Evolutionary conservation across 1,139 yeast genomes (phyloP).

Genomic region (Candida mesenterica): DNA sequence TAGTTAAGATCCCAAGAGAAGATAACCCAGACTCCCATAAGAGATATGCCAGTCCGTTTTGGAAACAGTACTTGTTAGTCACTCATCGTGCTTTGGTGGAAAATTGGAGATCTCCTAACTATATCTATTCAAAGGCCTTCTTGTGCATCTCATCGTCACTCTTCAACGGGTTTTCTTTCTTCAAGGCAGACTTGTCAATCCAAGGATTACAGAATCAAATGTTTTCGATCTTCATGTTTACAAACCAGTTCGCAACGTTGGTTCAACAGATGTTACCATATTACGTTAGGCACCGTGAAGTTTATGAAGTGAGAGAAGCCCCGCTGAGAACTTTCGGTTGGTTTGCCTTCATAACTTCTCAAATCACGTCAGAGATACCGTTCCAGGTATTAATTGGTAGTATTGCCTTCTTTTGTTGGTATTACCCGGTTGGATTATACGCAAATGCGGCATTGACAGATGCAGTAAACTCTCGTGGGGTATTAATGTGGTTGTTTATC

Average conservation of each 20-base stretch:
- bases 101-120: conserved; percentile 74
- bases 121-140: conserved; percentile 64
- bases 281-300: conserved; percentile 67
- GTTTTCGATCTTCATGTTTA: conserved; percentile 56
- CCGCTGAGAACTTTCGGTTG: conserved; percentile 60
- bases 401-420: conserved; percentile 38
- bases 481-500: conserved; percentile 59
- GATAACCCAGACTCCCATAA: conserved; percentile 30
- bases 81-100: conserved; percentile 57
- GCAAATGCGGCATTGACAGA: conserved; percentile 30
- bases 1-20: conserved; percentile 30
- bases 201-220: conserved; percentile 63
- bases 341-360: conserved; percentile 42
- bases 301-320: conserved; percentile 69
- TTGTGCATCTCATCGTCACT: conserved; percentile 51
- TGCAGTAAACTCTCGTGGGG: conserved; percentile 51
- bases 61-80: conserved; percentile 52
- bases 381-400: conserved; percentile 35
- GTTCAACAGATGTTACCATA: conserved; percentile 75
- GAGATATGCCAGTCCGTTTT: conserved; percentile 46
- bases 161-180: conserved; percentile 76
- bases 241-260: conserved; percentile 48
- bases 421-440: conserved; percentile 43
- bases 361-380: conserved; percentile 37
- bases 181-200: conserved; percentile 57